Conservation (phyloP, 2,329 filamentous ascomycete species). For the Parastagonospora avenae region DNA sequence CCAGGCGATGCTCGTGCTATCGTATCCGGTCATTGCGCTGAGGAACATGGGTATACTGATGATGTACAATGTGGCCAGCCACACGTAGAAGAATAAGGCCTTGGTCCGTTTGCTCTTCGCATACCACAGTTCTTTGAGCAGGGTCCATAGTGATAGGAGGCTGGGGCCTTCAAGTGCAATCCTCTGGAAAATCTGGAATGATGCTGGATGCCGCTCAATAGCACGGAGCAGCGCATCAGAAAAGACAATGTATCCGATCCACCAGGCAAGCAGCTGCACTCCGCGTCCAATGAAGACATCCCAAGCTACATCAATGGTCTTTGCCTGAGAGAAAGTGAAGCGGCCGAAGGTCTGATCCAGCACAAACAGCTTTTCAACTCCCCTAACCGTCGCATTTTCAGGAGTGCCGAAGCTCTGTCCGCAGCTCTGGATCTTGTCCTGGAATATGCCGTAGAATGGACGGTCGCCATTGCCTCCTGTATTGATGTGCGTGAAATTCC, state of each 20-base stretch:
- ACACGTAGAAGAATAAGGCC: conserved; percentile 36
- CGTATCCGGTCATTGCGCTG: conserved; percentile 47
- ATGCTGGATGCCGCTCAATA: conserved; percentile 42
- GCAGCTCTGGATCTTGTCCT: conserved; percentile 18
- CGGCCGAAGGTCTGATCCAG: conserved; percentile 31
- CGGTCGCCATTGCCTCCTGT: background rate
- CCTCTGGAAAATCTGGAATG: conserved; percentile 42
- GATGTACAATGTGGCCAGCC: conserved; percentile 37
- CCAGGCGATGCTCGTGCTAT: conserved; percentile 33
- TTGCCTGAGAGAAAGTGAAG: conserved; percentile 38
- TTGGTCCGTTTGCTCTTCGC: conserved; percentile 27
- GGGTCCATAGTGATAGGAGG: conserved; percentile 26
- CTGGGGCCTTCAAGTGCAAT: conserved; percentile 36
- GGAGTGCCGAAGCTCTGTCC: conserved; percentile 9
- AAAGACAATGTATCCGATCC: conserved; percentile 39
- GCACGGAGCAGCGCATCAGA: conserved; percentile 38
- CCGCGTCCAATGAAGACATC: conserved; percentile 43
- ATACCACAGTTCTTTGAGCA: conserved; percentile 32
- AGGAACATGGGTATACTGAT: conserved; percentile 39
- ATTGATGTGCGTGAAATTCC: conserved; percentile 6
- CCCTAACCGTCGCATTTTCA: conserved; percentile 21
- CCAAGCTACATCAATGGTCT: conserved; percentile 45
- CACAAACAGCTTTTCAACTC: conserved; percentile 35
- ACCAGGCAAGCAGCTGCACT: conserved; percentile 37
- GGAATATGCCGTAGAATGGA: conserved; percentile 16